Percentiles rank a stretch among this genome's conserved stretches.
Conservation (phyloP, 257 asterid species). For the Buddleja alternifolia region DNA sequence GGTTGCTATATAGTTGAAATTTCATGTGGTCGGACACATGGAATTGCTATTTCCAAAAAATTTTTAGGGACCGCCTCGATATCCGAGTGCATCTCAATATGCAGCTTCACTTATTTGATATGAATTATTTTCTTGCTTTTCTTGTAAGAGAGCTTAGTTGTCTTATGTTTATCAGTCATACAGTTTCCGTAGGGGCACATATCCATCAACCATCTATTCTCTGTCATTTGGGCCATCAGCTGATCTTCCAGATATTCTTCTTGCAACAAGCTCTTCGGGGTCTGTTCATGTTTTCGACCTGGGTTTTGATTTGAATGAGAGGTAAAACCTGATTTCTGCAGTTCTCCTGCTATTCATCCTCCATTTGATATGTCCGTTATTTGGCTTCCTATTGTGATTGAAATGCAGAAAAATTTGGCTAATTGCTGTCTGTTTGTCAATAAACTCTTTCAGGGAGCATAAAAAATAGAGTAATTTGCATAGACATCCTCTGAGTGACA, state of each 20-base stretch:
- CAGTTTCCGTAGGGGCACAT: slow-evolving; percentile 97
- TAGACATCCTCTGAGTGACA: no score
- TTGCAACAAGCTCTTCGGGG: slow-evolving; percentile 95
- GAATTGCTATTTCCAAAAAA: neutral
- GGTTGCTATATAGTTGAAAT: slow-evolving; percentile 20
- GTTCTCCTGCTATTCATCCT: slow-evolving; percentile 14
- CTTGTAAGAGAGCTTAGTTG: slow-evolving; percentile 35
- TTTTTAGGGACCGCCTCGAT: slow-evolving; percentile 9
- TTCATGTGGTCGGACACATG: slow-evolving; percentile 6
- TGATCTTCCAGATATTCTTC: slow-evolving; percentile 82
- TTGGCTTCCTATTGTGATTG: slow-evolving; percentile 2
- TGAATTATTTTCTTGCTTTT: slow-evolving; percentile 24
- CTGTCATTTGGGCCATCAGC: slow-evolving; percentile 81
- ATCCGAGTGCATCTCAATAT: slow-evolving; percentile 7
- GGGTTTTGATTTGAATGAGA: slow-evolving; percentile 59
- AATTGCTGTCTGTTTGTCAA: neutral
- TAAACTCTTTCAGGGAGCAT: neutral
- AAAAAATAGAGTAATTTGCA: no score
- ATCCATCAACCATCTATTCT: slow-evolving; percentile 80
- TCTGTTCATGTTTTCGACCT: slow-evolving; percentile 79
- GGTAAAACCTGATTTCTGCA: slow-evolving; percentile 47
- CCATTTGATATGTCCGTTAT: slow-evolving; percentile 7
- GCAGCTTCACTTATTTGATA: slow-evolving; percentile 11
- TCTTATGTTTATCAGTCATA: slow-evolving; percentile 67
- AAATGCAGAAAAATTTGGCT: slow-evolving; percentile 10